Base-by-base conservation (phyloP, 345 rosid species). In the Murraya paniculata region DNA sequence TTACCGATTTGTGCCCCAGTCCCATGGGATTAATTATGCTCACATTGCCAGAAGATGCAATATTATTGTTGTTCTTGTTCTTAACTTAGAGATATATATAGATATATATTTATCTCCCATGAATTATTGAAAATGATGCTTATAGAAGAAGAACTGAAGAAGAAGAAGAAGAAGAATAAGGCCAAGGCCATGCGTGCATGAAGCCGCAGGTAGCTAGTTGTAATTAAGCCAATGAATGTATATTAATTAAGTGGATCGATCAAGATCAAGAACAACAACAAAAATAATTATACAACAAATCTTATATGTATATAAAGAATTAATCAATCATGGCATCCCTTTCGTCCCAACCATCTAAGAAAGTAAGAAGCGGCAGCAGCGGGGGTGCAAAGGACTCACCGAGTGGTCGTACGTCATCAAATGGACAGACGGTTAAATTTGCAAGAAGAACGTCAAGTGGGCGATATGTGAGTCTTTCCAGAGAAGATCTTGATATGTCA, bases 381-480 rank as follows among this genome's bases (percentile, higher is more conserved):
- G 91, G 90, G 11, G 88, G 90, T 13, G 79, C 88, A 0, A 64
- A 30, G 73, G 80, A 75, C 31, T 69, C 85, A 10, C 81, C 79
- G 59, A 78, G 72, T 4, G 64, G 72, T 13, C 55, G 79, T 2
- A 56, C 79, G 14, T 41, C 39, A 19, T 65, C 86, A 1, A 77
- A 73, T n/a, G 95, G 95, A 22, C 97, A 93, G 72, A 89, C 91
- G 0, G 99, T 96, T 21, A 96, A 96, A 82, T 96, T 96, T 10
- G 98, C 99, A 0, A 83, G 97, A 48, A 76, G 98, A 74, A 96
- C 98, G 18, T 91, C 98, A 0, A 96, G 99, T 57, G 99, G 99
- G n/a, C 80, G 97, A 45, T 96, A 92, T n/a, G 91, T 96, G 50
- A 94, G 94, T 80, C 84, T 96, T 13, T 92, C 97, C 7, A 86